Evolutionary conservation across 2,329 filamentous ascomycete species (phyloP).

Genomic region (Ophiostoma sp.): DNA sequence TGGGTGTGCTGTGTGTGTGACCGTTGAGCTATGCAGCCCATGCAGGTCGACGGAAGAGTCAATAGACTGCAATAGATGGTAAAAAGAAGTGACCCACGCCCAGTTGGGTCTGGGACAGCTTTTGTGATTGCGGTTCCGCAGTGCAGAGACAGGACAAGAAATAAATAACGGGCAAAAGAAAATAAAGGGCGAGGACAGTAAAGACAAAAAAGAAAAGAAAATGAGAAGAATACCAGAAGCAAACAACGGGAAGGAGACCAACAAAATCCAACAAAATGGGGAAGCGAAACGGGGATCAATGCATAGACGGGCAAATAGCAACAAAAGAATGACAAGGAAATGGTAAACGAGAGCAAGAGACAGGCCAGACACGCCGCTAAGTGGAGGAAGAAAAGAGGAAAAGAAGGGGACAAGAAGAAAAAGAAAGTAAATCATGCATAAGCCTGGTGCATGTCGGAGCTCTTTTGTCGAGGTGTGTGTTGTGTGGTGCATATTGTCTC

Average conservation of each 20-base stretch:
- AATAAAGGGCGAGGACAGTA: not conserved
- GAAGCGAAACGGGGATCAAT: not conserved
- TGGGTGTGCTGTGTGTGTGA: not conserved
- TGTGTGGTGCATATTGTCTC: not conserved
- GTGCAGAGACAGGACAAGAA: not conserved
- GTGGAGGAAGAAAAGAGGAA: not conserved
- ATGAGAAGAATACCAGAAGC: not conserved
- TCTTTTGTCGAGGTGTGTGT: not conserved
- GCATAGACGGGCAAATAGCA: not conserved
- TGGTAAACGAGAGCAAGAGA: not conserved
- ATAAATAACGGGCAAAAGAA: not conserved
- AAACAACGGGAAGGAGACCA: not conserved
- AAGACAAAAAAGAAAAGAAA: not conserved
- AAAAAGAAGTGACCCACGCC: not conserved
- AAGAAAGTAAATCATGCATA: not conserved
- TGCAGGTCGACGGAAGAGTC: not conserved
- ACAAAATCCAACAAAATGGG: not conserved
- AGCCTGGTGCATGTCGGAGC: not conserved
- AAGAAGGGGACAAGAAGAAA: not conserved
- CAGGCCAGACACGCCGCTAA: not conserved
- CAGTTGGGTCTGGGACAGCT: not conserved
- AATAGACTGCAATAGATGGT: not conserved
- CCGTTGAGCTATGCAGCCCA: not conserved
- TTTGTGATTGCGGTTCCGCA: slow-evolving; percentile 2
- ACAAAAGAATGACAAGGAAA: not conserved